Base-by-base conservation (phyloP, 495 filamentous ascomycete genomes). In the Corynascus novoguineensis region DNA sequence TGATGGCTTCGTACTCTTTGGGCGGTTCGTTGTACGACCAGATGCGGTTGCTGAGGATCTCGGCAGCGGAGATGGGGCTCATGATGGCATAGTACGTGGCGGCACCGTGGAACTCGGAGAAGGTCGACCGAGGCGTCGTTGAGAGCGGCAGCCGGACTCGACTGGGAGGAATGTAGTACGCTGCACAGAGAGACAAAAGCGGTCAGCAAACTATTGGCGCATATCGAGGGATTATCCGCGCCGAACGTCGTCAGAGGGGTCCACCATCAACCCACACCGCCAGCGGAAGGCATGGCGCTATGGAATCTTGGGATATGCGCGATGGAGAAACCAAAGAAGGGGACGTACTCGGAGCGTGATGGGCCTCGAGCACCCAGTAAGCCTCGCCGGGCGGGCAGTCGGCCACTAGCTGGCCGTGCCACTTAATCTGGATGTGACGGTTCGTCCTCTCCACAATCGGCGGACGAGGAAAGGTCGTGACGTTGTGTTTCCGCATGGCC, bases 281-380 rank as follows among this genome's bases (percentile, higher is more conserved):
- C 22, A 32, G 24, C 17, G 17, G n/a, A n/a, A 54, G 41, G 27
- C 24, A 15, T 35, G 52, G 15, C 10, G 35, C 15, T 45, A 50
- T 53, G 31, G 45, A 55, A 42, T 38, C 53, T 7, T 41, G 14
- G 24, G 12, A 7, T 11, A 37, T 14, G 15, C 15, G 53, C 35
- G 47, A 35, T 41, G 44, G 31, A 24, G 32, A 48, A 29, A 31
- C 27, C 22, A 5, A 14, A 28, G 27, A 45, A 28, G 4, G 41
- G 17, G 24, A 67, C 66, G 17, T 51, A 79, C 74, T 80, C 4
- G 81, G 81, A 45, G 81, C 76, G 55, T 83, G 81, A 60, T 77
- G 73, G 29, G 78, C 81, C 66, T 84, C 81, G 47, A 84, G 63
- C n/a, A 80, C 80, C 80, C 81, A 82, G 67, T 75, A 82, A 4